Conservation (phyloP, 495 filamentous ascomycete genomes). For the Evansstolkia leycettana region DNA sequence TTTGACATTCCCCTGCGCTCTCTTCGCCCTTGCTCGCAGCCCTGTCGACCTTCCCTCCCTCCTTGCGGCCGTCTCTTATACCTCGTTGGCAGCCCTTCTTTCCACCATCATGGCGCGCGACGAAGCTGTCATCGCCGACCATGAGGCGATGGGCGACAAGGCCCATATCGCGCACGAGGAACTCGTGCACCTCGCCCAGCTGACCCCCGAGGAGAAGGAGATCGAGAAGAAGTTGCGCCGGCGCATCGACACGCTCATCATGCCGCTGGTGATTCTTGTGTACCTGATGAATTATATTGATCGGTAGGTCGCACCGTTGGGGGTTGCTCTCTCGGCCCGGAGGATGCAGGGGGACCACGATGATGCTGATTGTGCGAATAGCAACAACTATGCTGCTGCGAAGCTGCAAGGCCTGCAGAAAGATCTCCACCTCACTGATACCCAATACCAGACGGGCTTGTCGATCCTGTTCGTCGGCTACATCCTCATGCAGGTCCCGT, state of each 20-base stretch:
- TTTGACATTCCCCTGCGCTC: too few relatives aligned
- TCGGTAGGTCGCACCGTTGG: constrained; percentile 14
- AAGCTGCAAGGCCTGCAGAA: constrained; percentile 39
- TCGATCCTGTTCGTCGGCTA: constrained; percentile 43
- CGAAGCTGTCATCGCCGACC: constrained; percentile 17
- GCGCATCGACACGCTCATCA: constrained; percentile 40
- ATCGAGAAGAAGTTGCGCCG: constrained; percentile 34
- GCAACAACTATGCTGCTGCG: constrained; percentile 45
- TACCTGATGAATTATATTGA: constrained; percentile 49
- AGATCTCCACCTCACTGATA: constrained; percentile 25
- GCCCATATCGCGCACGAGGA: constrained; percentile 29
- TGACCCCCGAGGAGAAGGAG: constrained; percentile 32
- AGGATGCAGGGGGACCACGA: not conserved
- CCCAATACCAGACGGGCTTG: constrained; percentile 35
- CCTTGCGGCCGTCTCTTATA: too few relatives aligned
- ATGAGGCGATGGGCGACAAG: constrained; percentile 30
- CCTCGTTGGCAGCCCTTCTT: too few relatives aligned
- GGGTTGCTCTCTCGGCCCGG: not conserved
- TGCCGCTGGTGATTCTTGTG: constrained; percentile 43
- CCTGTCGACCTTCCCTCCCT: too few relatives aligned
- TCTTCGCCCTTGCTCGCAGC: too few relatives aligned
- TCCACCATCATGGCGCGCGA: constrained; percentile 9
- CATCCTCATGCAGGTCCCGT: constrained; percentile 44
- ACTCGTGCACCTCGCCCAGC: constrained; percentile 21
- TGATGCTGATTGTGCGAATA: constrained; percentile 10